These are phyloP conservation scores for Termitomyces sp. DNA, from an alignment of 768 basidiomycete genomes.

Conservation along the genomic window DNA sequence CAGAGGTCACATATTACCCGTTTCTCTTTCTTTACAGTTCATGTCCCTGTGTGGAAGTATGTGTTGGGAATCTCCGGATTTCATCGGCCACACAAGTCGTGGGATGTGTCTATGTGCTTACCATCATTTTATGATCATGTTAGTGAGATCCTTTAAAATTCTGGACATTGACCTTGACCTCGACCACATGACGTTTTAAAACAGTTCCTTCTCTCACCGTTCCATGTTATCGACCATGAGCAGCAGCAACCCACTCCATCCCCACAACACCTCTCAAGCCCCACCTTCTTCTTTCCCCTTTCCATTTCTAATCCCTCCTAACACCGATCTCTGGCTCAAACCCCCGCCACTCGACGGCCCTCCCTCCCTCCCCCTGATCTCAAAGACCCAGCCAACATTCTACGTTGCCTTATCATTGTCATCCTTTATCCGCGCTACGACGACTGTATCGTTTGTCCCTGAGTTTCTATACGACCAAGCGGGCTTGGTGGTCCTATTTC, in stretches of 20 bases:
- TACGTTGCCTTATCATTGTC: conserved; percentile 8
- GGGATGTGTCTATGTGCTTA: too few species aligned
- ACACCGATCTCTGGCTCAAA: conserved; percentile 21
- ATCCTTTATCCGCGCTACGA: conserved; percentile 13
- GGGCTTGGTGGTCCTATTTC: conserved; percentile 16
- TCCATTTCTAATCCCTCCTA: conserved; percentile 8
- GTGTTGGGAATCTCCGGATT: too few species aligned
- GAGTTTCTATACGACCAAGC: conserved; percentile 18
- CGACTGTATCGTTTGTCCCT: conserved; percentile 14
- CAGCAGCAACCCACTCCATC: not conserved
- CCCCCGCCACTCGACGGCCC: conserved; percentile 16
- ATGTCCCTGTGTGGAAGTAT: too few species aligned
- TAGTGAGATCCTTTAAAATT: too few species aligned
- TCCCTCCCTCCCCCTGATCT: conserved; percentile 7
- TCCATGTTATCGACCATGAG: not conserved
- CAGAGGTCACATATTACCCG: too few species aligned
- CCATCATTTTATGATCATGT: too few species aligned
- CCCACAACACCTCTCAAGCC: conserved; percentile 16
- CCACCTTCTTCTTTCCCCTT: conserved; percentile 18
- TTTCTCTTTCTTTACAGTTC: too few species aligned
- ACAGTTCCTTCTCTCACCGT: not conserved
- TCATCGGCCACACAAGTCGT: too few species aligned
- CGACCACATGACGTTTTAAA: not conserved
- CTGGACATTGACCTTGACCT: not conserved
- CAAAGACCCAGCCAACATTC: conserved; percentile 17